These are phyloP conservation scores for Aristolochia fimbriata DNA, from an alignment of 164 flowering plant species.

Conservation along the genomic window DNA sequence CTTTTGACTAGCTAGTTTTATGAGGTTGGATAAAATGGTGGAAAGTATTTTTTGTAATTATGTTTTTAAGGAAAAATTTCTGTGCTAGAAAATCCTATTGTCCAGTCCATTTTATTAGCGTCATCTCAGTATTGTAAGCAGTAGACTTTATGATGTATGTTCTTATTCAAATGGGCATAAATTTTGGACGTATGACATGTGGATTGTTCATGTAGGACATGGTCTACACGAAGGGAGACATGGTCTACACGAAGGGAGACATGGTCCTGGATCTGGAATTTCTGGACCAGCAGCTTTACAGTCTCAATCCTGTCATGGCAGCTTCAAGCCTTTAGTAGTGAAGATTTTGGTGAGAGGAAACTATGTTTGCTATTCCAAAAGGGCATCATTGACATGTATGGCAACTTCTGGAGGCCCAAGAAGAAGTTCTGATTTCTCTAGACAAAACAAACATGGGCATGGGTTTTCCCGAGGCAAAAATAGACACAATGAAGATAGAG, in stretches of 20 bases:
- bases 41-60: no score
- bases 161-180: not conserved
- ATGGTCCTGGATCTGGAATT: constrained; percentile 49
- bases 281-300: constrained; percentile 39
- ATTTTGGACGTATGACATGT: not conserved
- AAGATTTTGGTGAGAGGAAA: constrained; percentile 20
- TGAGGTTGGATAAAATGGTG: no score
- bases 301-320: constrained; percentile 21
- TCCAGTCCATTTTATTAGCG: no score
- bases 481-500: constrained; percentile 50
- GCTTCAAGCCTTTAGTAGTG: constrained; percentile 14
- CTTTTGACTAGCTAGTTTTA: no score
- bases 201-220: constrained; percentile 31
- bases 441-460: constrained; percentile 41
- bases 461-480: constrained; percentile 47
- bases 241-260: constrained; percentile 41
- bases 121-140: not conserved
- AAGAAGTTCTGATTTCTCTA: constrained; percentile 72
- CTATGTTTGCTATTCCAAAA: constrained; percentile 14
- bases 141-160: not conserved
- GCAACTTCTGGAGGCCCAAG: constrained; percentile 45
- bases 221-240: constrained; percentile 40
- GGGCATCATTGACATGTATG: constrained; percentile 32
- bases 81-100: no score
- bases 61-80: not conserved